These are phyloP conservation scores for Aciculoconidium aculeatum DNA, from an alignment of 805 yeast species.

Conservation along the genomic window DNA sequence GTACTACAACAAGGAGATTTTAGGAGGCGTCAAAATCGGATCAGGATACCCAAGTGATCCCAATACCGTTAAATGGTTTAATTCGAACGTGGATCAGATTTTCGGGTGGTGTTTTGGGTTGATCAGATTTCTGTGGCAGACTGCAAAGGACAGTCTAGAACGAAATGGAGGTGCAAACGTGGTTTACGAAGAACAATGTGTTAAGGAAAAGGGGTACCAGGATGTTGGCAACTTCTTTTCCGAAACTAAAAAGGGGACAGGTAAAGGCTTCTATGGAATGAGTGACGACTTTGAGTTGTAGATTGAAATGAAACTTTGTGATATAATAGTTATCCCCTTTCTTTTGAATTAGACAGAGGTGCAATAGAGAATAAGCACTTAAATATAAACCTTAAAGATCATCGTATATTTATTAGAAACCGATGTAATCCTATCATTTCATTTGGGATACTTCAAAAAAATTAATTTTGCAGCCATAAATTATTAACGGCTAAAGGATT, in stretches of 20 bases:
- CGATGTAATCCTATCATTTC: too few species aligned
- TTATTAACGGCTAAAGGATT: too few species aligned
- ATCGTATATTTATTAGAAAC: too few species aligned
- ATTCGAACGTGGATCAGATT: conserved; percentile 53
- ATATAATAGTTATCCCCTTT: too few species aligned
- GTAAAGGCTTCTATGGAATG: conserved; percentile 3
- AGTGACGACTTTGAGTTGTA: too few species aligned
- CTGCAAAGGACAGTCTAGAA: conserved; percentile 68
- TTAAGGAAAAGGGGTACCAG: conserved; percentile 24
- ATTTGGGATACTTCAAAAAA: too few species aligned
- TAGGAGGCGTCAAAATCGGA: conserved; percentile 49
- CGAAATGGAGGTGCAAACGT: conserved; percentile 48
- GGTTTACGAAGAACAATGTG: conserved; percentile 53
- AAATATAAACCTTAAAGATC: too few species aligned
- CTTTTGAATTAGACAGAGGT: too few species aligned
- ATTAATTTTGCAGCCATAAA: too few species aligned
- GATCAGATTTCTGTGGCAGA: conserved; percentile 90
- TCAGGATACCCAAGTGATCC: conserved; percentile 97
- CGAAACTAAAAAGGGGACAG: conserved; percentile 2
- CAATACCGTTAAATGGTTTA: conserved; percentile 73
- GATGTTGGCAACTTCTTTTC: conserved; percentile 20
- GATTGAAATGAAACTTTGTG: too few species aligned
- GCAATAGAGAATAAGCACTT: too few species aligned
- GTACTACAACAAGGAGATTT: conserved; percentile 21
- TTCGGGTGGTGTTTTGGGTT: conserved; percentile 82